A percentile compares a stretch with the other conserved stretches of the same genome.
phyloP scores from a whole-genome alignment of 768 basidiomycete genomes.

The Termitomyces eurrhizus region DNA sequence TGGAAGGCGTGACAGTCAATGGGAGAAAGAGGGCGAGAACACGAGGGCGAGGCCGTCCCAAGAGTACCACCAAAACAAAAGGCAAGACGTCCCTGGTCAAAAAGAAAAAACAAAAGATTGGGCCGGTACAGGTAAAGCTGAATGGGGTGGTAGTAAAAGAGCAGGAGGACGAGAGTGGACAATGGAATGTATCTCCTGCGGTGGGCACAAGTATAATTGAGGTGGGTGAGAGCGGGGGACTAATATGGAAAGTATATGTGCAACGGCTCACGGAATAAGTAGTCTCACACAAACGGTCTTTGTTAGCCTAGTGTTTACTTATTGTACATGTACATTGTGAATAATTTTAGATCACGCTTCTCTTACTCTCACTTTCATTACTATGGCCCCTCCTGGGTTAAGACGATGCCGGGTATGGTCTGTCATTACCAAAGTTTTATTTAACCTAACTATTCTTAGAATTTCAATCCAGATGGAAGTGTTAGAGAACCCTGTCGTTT shows the following conservation, averaged over 20 bases:
- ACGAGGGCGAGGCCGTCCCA: conserved; percentile 33
- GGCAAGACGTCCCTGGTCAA: conserved; percentile 30
- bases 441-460: conserved; percentile 12
- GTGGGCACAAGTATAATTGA: conserved; percentile 63
- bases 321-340: conserved; percentile 8
- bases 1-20: conserved; percentile 37
- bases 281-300: conserved; percentile 2
- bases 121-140: conserved; percentile 59
- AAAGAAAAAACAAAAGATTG: conserved; percentile 46
- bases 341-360: conserved; percentile 8
- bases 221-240: conserved; percentile 66
- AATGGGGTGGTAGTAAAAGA: conserved; percentile 52
- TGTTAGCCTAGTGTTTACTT: not conserved
- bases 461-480: conserved; percentile 20
- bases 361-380: not conserved
- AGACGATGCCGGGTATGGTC: conserved; percentile 16
- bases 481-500: conserved; percentile 14
- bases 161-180: conserved; percentile 39
- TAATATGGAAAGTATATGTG: conserved; percentile 68
- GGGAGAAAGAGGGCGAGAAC: conserved; percentile 38
- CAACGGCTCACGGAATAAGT: conserved; percentile 33
- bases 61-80: conserved; percentile 21
- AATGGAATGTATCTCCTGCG: conserved; percentile 62
- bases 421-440: not conserved
- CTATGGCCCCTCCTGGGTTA: not conserved